Conservation (phyloP, 768 basidiomycete species). For the Kwoniella shandongensis region DNA sequence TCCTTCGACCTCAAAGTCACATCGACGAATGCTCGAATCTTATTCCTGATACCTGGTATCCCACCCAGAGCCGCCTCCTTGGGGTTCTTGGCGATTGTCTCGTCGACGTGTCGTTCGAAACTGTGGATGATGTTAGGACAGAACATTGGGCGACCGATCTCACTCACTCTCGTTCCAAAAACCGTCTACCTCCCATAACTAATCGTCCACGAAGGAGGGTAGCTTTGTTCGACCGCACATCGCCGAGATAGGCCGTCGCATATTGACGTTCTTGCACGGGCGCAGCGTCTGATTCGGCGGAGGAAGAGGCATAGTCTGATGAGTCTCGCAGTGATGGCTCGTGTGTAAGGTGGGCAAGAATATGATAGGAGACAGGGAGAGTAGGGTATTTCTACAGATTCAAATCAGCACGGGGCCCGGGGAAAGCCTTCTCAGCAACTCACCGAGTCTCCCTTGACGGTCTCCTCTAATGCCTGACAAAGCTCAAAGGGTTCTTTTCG, state of each 20-base stretch:
- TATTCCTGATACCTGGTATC: slow-evolving; percentile 84
- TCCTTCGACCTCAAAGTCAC: slow-evolving; percentile 64
- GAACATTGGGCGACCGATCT: background rate
- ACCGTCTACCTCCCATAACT: slow-evolving; percentile 71
- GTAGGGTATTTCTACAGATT: slow-evolving; percentile 46
- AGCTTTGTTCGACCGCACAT: slow-evolving; percentile 62
- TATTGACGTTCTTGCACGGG: slow-evolving; percentile 75
- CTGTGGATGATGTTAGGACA: slow-evolving; percentile 19
- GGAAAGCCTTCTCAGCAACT: background rate
- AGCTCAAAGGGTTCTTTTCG: slow-evolving; percentile 44
- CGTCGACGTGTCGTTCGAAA: slow-evolving; percentile 62
- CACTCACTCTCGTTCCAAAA: slow-evolving; percentile 74
- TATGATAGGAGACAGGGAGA: slow-evolving; percentile 51
- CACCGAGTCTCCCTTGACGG: slow-evolving; percentile 44
- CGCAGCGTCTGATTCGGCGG: slow-evolving; percentile 13
- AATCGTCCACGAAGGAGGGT: slow-evolving; percentile 72
- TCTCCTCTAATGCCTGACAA: slow-evolving; percentile 38
- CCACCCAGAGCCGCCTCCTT: slow-evolving; percentile 85
- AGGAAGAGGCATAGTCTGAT: slow-evolving; percentile 15
- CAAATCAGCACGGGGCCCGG: background rate
- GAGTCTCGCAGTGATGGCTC: slow-evolving; percentile 52
- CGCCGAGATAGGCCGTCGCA: slow-evolving; percentile 71
- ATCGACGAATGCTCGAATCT: slow-evolving; percentile 79
- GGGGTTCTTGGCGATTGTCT: slow-evolving; percentile 75
- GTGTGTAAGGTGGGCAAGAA: slow-evolving; percentile 51